Conservation (phyloP, 257 asterid genomes). For the Asclepias syriaca region DNA sequence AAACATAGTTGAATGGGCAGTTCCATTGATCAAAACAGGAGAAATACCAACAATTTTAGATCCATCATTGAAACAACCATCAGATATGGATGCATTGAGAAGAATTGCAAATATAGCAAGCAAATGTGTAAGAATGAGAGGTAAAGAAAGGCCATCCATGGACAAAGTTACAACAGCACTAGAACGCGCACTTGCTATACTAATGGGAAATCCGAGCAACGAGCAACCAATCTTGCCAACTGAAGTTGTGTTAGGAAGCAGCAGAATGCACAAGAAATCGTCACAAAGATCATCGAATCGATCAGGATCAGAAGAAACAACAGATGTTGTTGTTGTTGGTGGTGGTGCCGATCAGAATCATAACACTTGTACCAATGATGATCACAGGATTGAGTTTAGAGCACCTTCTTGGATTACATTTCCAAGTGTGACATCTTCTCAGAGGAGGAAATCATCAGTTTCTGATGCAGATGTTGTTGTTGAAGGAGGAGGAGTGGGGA, state of each 20-base stretch:
- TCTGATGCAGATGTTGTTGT: constrained; percentile 62
- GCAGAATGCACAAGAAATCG: constrained; percentile 78
- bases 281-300: constrained; percentile 67
- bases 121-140: constrained; percentile 88
- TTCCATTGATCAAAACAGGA: constrained; percentile 69
- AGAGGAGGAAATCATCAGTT: constrained; percentile 72
- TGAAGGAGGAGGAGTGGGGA: constrained; percentile 53
- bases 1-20: constrained; percentile 93
- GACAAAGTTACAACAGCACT: constrained; percentile 81
- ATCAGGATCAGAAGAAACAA: constrained; percentile 73
- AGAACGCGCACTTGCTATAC: constrained; percentile 72
- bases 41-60: constrained; percentile 58
- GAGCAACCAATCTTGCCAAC: constrained; percentile 92
- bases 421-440: constrained; percentile 91
- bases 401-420: constrained; percentile 94
- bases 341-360: no score
- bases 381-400: constrained; percentile 65
- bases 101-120: constrained; percentile 75
- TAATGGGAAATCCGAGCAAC: constrained; percentile 84
- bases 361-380: constrained; percentile 38
- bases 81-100: constrained; percentile 62
- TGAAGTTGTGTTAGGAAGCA: constrained; percentile 87
- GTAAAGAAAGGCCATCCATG: constrained; percentile 94
- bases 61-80: constrained; percentile 55
- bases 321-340: constrained; percentile 33